These are phyloP conservation scores for Lasiodiplodia citricola DNA, from an alignment of 2,329 filamentous ascomycete genomes.

Conservation along the genomic window DNA sequence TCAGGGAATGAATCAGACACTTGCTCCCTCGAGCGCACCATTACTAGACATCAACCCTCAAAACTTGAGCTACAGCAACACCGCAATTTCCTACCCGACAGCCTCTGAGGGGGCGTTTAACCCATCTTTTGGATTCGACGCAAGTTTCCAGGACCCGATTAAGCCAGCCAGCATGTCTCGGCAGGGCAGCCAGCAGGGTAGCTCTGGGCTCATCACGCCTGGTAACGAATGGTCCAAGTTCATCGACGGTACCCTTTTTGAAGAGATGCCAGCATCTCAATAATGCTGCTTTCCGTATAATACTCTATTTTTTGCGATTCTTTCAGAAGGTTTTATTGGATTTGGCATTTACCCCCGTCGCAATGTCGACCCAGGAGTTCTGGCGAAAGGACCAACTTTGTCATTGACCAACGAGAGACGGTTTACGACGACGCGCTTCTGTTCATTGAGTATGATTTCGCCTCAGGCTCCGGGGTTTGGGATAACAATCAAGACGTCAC, in stretches of 20 bases:
- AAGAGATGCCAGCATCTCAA: slow-evolving; percentile 26
- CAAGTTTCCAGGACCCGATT: slow-evolving; percentile 2
- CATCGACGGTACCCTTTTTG: slow-evolving; percentile 33
- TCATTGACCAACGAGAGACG: background rate
- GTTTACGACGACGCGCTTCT: background rate
- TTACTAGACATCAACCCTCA: slow-evolving; percentile 32
- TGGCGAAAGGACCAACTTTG: background rate
- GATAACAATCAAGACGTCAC: background rate
- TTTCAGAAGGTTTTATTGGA: background rate
- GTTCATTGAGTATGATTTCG: background rate
- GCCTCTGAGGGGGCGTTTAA: slow-evolving; percentile 34
- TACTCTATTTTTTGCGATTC: background rate
- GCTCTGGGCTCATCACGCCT: slow-evolving; percentile 34
- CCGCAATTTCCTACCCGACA: background rate
- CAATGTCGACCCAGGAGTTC: background rate
- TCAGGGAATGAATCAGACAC: slow-evolving; percentile 46
- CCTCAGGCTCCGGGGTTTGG: background rate
- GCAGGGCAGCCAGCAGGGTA: slow-evolving; percentile 30
- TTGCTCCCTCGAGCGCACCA: slow-evolving; percentile 44
- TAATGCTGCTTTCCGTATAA: background rate
- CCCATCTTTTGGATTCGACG: slow-evolving; percentile 29
- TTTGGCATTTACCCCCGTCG: background rate
- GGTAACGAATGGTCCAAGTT: slow-evolving; percentile 35
- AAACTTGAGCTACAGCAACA: slow-evolving; percentile 30
- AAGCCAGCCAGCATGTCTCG: slow-evolving; percentile 29